Base-by-base conservation (phyloP, 805 yeast species). In the Yarrowia porcina region DNA sequence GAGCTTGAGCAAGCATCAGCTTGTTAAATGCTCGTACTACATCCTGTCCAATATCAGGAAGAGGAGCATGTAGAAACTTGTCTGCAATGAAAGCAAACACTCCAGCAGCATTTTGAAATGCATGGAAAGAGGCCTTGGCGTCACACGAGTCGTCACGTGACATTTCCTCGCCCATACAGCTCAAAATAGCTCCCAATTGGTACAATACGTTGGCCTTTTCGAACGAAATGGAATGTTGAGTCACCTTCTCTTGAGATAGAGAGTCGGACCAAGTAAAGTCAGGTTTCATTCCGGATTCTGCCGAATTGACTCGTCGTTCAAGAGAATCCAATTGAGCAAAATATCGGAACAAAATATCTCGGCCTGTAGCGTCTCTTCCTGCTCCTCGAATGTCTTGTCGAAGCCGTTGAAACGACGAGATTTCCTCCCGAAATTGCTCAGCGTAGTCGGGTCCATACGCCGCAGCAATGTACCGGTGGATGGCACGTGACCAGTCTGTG, bases 61-160 rank as follows among this genome's bases (percentile, higher is more conserved):
- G 83, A 0, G 98, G 97, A 0, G 97, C 93, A 74, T 92, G 94
- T 50, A 91, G 75, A 73, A 93, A 93, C 73, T 88, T 89, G 67
- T 88, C 93, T 45, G 86, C 80, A 25, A 92, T 77, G 67, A 83
- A 89, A 65, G 82, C 80, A 69, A 82, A 88, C 30, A 90, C 80
- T 0, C 97, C 96, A 4, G 94, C 87, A 1, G 97, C 84, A 64
- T 84, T 86, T 65, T 90, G 90, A 69, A 88, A 82, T 54, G 77
- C 73, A 39, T 81, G 82, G 65, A 86, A 79, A 0, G 90, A 79
- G n/a, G 73, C 72, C 68, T 89, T 91, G 69, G 80, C 76, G 63
- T 84, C 79, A 2, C 76, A 73, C 35, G 72, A 47, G 23, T 68
- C 68, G 27, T 69, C 73, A 12, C 59, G 59, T 2, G 33, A 23